Evolutionary conservation across 106 monocot genomes (phyloP).

Genomic region (Platanthera zijinensis): DNA sequence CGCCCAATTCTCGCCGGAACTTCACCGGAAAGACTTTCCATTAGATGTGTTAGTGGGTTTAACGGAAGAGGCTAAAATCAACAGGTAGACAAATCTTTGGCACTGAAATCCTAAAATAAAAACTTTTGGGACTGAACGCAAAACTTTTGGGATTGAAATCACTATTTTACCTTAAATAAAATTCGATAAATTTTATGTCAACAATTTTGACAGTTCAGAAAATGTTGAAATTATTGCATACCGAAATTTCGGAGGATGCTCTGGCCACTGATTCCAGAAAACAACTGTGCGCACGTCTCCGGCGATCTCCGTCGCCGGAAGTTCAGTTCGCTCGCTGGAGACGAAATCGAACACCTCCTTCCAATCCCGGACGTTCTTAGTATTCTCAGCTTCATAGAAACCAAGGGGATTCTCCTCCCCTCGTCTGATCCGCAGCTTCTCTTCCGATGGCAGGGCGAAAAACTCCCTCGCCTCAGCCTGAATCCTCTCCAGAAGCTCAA

Average conservation of each 20-base stretch:
- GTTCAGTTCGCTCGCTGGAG: conserved; percentile 4
- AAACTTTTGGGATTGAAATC: too few species aligned
- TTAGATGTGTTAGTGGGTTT: too few species aligned
- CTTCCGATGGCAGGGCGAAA: conserved; percentile 43
- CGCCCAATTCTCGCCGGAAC: too few species aligned
- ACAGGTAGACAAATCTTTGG: too few species aligned
- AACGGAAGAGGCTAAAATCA: too few species aligned
- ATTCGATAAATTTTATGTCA: too few species aligned
- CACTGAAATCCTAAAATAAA: too few species aligned
- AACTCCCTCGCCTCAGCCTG: conserved; percentile 32
- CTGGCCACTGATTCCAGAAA: conserved; percentile 54
- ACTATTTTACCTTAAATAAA: too few species aligned
- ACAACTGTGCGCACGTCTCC: background rate
- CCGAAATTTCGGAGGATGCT: conserved; percentile 33
- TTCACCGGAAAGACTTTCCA: too few species aligned
- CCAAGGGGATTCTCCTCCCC: conserved; percentile 43
- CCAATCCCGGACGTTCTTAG: conserved; percentile 66
- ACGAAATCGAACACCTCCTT: conserved; percentile 55
- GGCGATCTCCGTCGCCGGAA: background rate
- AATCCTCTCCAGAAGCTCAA: conserved; percentile 16
- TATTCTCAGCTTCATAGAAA: conserved; percentile 46
- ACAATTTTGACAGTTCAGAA: too few species aligned
- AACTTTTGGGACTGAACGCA: too few species aligned
- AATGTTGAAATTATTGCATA: conserved; percentile 3
- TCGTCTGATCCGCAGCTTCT: conserved; percentile 41